Conservation (phyloP, 2,329 filamentous ascomycete genomes). For the Lecanosticta acicola region DNA sequence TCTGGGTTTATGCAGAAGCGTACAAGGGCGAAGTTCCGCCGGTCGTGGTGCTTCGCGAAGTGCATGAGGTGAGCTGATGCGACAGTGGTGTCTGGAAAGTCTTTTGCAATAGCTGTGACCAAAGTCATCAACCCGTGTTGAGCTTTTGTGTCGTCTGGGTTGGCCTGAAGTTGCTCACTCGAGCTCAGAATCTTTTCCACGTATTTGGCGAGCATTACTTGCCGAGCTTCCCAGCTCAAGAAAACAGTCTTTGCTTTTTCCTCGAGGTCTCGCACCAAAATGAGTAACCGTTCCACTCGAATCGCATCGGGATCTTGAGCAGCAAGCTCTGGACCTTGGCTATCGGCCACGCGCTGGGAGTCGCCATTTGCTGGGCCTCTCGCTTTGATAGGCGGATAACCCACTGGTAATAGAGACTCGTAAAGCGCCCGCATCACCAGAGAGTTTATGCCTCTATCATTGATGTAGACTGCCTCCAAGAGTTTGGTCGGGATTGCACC, state of each 20-base stretch:
- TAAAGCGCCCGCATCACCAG: constrained; percentile 79
- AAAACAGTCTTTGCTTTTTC: constrained; percentile 76
- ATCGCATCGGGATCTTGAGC: constrained; percentile 66
- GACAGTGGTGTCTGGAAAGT: constrained; percentile 68
- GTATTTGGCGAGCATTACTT: constrained; percentile 66
- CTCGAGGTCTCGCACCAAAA: constrained; percentile 74
- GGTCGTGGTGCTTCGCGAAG: constrained; percentile 86
- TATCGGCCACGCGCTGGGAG: constrained; percentile 58
- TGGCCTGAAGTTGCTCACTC: constrained; percentile 88
- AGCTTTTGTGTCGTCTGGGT: constrained; percentile 64
- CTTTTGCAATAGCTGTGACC: constrained; percentile 67
- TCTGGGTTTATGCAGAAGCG: constrained; percentile 78
- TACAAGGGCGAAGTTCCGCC: constrained; percentile 82
- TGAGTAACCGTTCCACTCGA: constrained; percentile 74
- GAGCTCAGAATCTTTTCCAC: constrained; percentile 70
- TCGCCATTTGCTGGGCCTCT: constrained; percentile 44
- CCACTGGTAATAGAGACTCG: constrained; percentile 83
- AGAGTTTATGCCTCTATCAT: constrained; percentile 78
- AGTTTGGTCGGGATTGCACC: constrained; percentile 78
- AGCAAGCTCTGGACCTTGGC: constrained; percentile 41
- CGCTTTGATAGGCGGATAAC: constrained; percentile 66
- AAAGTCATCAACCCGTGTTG: constrained; percentile 51
- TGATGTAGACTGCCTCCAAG: constrained; percentile 82
- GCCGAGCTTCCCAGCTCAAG: constrained; percentile 75
- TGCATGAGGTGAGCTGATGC: constrained; percentile 75